These are phyloP conservation scores for Curvularia verruculosa DNA, from an alignment of 2,329 filamentous ascomycete genomes.

Conservation along the genomic window DNA sequence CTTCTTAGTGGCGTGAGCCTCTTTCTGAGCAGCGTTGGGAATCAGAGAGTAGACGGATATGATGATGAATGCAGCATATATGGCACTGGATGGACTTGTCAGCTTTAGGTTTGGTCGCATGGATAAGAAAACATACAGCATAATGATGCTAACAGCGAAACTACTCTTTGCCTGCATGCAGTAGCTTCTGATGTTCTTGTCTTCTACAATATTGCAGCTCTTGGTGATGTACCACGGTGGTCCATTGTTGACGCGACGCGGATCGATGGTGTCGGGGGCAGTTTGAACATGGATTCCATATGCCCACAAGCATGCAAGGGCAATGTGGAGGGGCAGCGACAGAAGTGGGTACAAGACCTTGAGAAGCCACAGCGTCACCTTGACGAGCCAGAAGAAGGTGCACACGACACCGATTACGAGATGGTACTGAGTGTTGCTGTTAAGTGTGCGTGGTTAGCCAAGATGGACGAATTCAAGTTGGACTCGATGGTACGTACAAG, in stretches of 20 bases:
- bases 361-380: slow-evolving; percentile 72
- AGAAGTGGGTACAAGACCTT: slow-evolving; percentile 72
- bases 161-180: slow-evolving; percentile 72
- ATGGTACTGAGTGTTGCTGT: slow-evolving; percentile 75
- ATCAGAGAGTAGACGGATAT: slow-evolving; percentile 64
- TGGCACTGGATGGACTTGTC: slow-evolving; percentile 51
- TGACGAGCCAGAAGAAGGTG: slow-evolving; percentile 76
- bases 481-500: slow-evolving; percentile 61
- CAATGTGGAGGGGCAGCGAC: slow-evolving; percentile 63
- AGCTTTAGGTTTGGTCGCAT: neutral
- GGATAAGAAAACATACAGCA: slow-evolving; percentile 64
- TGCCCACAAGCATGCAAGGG: slow-evolving; percentile 67
- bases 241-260: slow-evolving; percentile 63
- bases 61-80: slow-evolving; percentile 65
- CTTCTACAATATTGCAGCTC: slow-evolving; percentile 67
- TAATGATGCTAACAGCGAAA: slow-evolving; percentile 68
- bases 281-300: slow-evolving; percentile 73
- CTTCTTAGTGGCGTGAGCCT: slow-evolving; percentile 29
- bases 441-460: slow-evolving; percentile 11
- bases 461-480: neutral
- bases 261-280: slow-evolving; percentile 73
- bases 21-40: slow-evolving; percentile 47
- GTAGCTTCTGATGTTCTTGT: slow-evolving; percentile 60
- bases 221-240: slow-evolving; percentile 78
- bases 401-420: slow-evolving; percentile 76